These are phyloP conservation scores for Groenewaldozyma tartarivorans DNA, from an alignment of 805 yeast species.

Conservation along the genomic window DNA sequence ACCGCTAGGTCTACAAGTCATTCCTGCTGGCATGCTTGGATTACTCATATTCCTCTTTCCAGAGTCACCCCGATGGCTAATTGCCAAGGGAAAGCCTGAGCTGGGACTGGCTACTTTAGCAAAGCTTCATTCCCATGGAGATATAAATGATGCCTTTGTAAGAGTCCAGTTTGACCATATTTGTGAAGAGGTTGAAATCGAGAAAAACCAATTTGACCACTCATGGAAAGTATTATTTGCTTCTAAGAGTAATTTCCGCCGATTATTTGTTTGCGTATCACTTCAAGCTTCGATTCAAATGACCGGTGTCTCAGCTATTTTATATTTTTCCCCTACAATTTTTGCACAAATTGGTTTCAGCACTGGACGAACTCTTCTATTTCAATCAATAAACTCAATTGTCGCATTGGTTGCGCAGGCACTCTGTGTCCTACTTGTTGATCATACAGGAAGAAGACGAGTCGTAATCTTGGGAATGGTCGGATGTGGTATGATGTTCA, in stretches of 20 bases:
- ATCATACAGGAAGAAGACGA: constrained; percentile 53
- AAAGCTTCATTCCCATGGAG: constrained; percentile 34
- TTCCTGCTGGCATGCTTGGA: constrained; percentile 25
- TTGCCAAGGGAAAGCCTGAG: constrained; percentile 52
- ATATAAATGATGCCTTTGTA: constrained; percentile 13
- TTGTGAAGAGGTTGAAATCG: constrained; percentile 29
- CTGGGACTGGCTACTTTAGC: constrained; percentile 51
- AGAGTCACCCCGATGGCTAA: constrained; percentile 78
- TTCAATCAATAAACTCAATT: constrained; percentile 21
- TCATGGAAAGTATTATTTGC: too few relatives aligned
- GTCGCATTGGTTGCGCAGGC: constrained; percentile 17
- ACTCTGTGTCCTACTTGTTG: constrained; percentile 34
- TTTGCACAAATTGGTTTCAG: constrained; percentile 46
- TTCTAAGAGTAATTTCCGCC: neutral
- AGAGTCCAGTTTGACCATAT: constrained; percentile 25
- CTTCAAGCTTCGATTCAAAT: constrained; percentile 1
- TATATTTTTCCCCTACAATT: constrained; percentile 53
- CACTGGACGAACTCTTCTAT: constrained; percentile 21
- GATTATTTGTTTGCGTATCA: neutral
- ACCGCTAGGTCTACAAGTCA: constrained; percentile 6
- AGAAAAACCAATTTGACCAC: too few relatives aligned
- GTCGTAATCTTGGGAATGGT: constrained; percentile 42
- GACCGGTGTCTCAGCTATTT: constrained; percentile 24
- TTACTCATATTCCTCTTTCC: constrained; percentile 53
- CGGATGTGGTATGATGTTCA: constrained; percentile 17